phyloP scores from a whole-genome alignment of 2,329 filamentous ascomycete species.

The Colletotrichum phormii region DNA sequence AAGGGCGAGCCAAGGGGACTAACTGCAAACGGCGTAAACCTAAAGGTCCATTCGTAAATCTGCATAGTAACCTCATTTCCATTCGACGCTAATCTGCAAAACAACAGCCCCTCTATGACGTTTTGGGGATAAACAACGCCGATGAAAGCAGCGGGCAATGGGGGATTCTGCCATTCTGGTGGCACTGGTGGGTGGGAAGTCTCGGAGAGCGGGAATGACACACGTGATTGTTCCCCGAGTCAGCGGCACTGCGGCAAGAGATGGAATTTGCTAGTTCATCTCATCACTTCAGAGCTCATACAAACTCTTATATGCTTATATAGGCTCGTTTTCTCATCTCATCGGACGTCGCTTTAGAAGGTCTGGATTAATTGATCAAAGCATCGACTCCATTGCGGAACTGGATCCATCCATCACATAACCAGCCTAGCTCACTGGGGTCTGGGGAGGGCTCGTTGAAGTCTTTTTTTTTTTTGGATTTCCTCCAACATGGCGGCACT shows the following conservation, averaged over 20 bases:
- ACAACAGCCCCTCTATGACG: slow-evolving; percentile 13
- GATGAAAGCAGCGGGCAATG: not conserved
- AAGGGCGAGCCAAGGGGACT: not conserved
- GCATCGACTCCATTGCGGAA: too few relatives aligned
- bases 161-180: too few relatives aligned
- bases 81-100: slow-evolving; percentile 8
- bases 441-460: not conserved
- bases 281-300: not conserved
- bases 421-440: not conserved
- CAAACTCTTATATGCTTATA: not conserved
- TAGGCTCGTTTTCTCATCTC: not conserved
- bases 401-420: too few relatives aligned
- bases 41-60: not conserved
- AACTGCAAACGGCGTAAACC: slow-evolving; percentile 24
- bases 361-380: not conserved
- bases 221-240: slow-evolving; percentile 27
- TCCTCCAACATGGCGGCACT: slow-evolving; percentile 43
- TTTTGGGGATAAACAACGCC: not conserved
- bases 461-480: not conserved
- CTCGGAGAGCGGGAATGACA: not conserved
- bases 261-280: not conserved
- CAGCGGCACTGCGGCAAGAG: not conserved
- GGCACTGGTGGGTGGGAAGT: not conserved
- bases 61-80: slow-evolving; percentile 1
- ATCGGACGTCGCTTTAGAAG: not conserved